phyloP scores from a whole-genome alignment of 805 yeast genomes.

The Pichia manshurica region DNA sequence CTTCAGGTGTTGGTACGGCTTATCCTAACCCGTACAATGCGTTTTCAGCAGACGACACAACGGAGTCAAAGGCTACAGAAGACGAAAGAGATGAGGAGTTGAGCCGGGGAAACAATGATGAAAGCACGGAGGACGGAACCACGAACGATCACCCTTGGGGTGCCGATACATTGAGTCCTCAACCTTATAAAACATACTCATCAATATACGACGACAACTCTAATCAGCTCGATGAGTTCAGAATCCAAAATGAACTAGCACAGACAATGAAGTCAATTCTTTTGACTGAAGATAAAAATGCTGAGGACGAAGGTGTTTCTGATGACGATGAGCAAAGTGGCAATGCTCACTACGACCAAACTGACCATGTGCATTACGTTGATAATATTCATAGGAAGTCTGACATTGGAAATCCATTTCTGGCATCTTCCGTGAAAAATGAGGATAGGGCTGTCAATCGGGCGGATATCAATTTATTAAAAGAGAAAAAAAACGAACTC shows the following conservation, averaged over 20 bases:
- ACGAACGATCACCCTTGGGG: background rate
- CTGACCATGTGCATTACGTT: slow-evolving; percentile 12
- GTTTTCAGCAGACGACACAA: background rate
- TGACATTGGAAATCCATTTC: slow-evolving; percentile 10
- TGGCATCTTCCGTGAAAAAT: slow-evolving; percentile 2
- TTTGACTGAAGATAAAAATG: slow-evolving; percentile 7
- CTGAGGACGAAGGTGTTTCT: slow-evolving; percentile 13
- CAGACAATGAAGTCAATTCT: slow-evolving; percentile 18
- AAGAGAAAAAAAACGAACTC: slow-evolving; percentile 32
- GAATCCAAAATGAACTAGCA: slow-evolving; percentile 20
- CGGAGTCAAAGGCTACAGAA: background rate
- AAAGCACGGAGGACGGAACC: background rate
- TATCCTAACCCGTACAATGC: background rate
- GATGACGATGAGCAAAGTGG: slow-evolving; percentile 17
- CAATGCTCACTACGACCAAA: slow-evolving; percentile 7
- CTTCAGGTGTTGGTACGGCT: background rate
- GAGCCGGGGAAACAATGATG: background rate
- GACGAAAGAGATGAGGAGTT: background rate
- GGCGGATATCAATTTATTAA: slow-evolving; percentile 19
- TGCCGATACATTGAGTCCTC: background rate
- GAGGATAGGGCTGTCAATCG: slow-evolving; percentile 1
- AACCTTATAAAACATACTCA: background rate
- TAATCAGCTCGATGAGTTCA: slow-evolving; percentile 15
- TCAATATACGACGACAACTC: background rate
- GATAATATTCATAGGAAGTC: slow-evolving; percentile 9